phyloP scores from a whole-genome alignment of 1,139 yeast genomes.

The Debaryomyces robertsiae region DNA sequence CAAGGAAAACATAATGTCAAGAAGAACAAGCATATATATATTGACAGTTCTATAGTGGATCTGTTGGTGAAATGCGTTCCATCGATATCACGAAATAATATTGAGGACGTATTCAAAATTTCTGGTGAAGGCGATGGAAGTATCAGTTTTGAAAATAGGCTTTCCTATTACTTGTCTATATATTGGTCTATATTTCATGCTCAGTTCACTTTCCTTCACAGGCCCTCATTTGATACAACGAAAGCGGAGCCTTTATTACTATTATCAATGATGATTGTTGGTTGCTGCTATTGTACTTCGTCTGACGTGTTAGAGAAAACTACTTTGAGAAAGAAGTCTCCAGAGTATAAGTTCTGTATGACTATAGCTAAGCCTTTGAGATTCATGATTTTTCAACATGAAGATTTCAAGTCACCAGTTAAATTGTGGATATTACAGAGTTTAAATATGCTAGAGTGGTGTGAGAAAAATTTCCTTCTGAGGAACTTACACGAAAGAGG shows the following conservation, averaged over 20 bases:
- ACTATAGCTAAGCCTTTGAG: constrained; percentile 63
- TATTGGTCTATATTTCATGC: constrained; percentile 66
- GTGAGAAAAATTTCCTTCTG: constrained; percentile 64
- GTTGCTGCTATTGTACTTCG: constrained; percentile 35
- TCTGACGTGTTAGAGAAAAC: constrained; percentile 19
- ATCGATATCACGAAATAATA: constrained; percentile 18
- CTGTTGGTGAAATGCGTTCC: constrained; percentile 23
- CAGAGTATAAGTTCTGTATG: constrained; percentile 30
- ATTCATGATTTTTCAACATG: constrained; percentile 60
- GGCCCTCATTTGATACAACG: constrained; percentile 62
- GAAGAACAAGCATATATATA: constrained; percentile 30
- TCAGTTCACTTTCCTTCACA: constrained; percentile 62
- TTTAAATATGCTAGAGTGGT: constrained; percentile 61
- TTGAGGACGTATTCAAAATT: constrained; percentile 23
- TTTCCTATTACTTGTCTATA: constrained; percentile 31
- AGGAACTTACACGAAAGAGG: constrained; percentile 72
- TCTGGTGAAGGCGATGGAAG: constrained; percentile 14
- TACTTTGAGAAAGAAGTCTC: constrained; percentile 21
- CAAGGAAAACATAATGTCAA: constrained; percentile 24
- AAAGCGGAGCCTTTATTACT: constrained; percentile 55
- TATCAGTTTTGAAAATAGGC: constrained; percentile 26
- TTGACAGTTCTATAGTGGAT: constrained; percentile 28
- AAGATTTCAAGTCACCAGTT: constrained; percentile 63
- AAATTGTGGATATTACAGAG: constrained; percentile 69
- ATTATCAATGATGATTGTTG: constrained; percentile 60